phyloP scores from a whole-genome alignment of 2,329 filamentous ascomycete genomes.

The Beauveria sp. region DNA sequence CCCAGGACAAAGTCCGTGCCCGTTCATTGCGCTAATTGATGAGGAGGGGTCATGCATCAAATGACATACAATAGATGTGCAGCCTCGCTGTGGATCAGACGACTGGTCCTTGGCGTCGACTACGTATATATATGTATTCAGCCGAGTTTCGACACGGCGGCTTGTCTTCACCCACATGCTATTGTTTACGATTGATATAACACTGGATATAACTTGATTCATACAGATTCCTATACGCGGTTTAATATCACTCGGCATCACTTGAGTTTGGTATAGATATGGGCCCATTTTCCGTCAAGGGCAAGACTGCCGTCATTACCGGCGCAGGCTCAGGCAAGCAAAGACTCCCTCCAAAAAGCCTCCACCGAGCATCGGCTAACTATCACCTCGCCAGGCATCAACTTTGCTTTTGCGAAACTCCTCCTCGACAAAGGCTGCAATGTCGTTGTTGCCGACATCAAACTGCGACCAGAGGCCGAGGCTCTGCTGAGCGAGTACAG shows the following conservation, averaged over 20 bases:
- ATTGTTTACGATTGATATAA: background rate
- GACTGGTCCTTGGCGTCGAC: background rate
- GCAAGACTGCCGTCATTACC: conserved; percentile 23
- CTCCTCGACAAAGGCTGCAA: conserved; percentile 34
- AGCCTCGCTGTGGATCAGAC: background rate
- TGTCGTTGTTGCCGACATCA: conserved; percentile 37
- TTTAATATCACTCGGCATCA: no score
- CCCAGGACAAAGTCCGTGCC: background rate
- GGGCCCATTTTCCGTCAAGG: conserved; percentile 18
- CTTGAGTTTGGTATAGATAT: background rate
- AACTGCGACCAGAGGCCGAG: conserved; percentile 34
- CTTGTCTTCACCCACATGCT: background rate
- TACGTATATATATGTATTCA: background rate
- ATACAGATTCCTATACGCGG: no score
- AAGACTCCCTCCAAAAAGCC: background rate
- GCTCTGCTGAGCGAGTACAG: conserved; percentile 21
- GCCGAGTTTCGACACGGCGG: background rate
- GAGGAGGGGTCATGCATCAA: background rate
- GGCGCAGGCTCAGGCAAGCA: conserved; percentile 21
- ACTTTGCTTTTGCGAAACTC: conserved; percentile 34
- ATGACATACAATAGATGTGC: background rate
- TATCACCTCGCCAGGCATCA: conserved; percentile 27
- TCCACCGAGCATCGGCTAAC: background rate
- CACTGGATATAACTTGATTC: no score
- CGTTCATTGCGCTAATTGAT: background rate